phyloP scores from a whole-genome alignment of 805 yeast genomes.

The Debaryomyces castellii region DNA sequence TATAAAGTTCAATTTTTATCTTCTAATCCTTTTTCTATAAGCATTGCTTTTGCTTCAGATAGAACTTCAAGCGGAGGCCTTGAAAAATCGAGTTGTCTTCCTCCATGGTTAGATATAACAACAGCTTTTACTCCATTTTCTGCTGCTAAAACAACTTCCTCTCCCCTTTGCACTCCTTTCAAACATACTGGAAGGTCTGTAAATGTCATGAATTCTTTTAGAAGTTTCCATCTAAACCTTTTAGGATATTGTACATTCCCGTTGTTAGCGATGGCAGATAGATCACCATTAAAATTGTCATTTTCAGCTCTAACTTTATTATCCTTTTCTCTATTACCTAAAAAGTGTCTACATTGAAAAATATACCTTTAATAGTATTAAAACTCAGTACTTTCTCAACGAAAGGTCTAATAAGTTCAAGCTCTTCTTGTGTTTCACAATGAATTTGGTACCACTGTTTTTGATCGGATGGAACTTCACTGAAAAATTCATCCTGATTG shows the following conservation, averaged over 20 bases:
- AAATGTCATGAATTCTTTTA: slow-evolving; percentile 51
- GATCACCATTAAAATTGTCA: slow-evolving; percentile 8
- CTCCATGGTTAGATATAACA: slow-evolving; percentile 88
- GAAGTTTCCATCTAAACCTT: slow-evolving; percentile 62
- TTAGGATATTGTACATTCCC: slow-evolving; percentile 2
- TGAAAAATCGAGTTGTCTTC: slow-evolving; percentile 81
- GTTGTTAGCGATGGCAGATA: slow-evolving; percentile 5
- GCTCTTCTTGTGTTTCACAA: slow-evolving; percentile 27
- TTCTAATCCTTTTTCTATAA: slow-evolving; percentile 45
- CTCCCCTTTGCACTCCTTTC: slow-evolving; percentile 83
- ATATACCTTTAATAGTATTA: slow-evolving; percentile 40
- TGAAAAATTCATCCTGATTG: slow-evolving; percentile 23
- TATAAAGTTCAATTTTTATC: slow-evolving; percentile 51
- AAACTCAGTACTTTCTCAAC: slow-evolving; percentile 30
- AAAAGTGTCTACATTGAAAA: slow-evolving; percentile 51
- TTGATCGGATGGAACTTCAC: slow-evolving; percentile 20
- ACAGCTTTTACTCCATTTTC: slow-evolving; percentile 74
- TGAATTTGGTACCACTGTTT: slow-evolving; percentile 32
- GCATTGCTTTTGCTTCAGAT: slow-evolving; percentile 62
- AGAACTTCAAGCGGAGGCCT: slow-evolving; percentile 75
- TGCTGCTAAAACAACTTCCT: slow-evolving; percentile 73
- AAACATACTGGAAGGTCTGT: slow-evolving; percentile 61
- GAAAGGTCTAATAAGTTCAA: slow-evolving; percentile 17
- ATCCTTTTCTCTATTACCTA: slow-evolving; percentile 52
- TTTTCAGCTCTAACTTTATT: slow-evolving; percentile 30